phyloP scores from a whole-genome alignment of 495 filamentous ascomycete genomes.

The Aspergillus egyptiacus region DNA sequence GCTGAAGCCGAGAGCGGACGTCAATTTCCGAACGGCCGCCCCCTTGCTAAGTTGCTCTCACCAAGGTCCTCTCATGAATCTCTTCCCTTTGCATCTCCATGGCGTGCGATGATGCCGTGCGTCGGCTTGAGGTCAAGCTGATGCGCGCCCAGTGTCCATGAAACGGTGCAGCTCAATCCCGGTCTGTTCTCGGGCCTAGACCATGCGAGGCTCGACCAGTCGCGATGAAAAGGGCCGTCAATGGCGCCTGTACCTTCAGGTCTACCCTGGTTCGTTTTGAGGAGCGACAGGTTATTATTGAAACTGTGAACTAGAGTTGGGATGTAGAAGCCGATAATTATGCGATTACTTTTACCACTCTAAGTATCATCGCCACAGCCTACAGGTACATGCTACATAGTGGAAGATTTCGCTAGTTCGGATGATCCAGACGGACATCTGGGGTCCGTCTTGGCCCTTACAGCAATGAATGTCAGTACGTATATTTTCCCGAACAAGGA shows the following conservation, averaged over 20 bases:
- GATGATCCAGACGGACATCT: not conserved
- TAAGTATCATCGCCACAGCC: not conserved
- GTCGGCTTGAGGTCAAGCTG: slow-evolving; percentile 4
- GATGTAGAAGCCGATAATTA: slow-evolving; percentile 9
- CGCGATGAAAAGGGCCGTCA: not conserved
- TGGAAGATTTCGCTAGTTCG: slow-evolving; percentile 3
- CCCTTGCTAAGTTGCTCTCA: slow-evolving; percentile 8
- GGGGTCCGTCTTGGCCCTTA: not conserved
- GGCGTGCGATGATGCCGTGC: not conserved
- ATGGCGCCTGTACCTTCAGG: not conserved
- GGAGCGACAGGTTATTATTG: not conserved
- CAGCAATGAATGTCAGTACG: not conserved
- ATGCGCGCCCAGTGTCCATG: slow-evolving; percentile 2
- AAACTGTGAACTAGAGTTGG: not conserved
- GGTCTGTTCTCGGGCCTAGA: not conserved
- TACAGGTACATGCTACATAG: too few relatives aligned
- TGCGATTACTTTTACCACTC: slow-evolving; percentile 2
- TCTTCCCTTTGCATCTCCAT: not conserved
- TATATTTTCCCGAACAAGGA: not conserved
- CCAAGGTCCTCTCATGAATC: not conserved
- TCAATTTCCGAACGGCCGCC: slow-evolving; percentile 12
- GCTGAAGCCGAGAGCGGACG: slow-evolving; percentile 19
- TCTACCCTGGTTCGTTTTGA: slow-evolving; percentile 6
- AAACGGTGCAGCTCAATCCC: slow-evolving; percentile 16
- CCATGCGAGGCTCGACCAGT: slow-evolving; percentile 2